These are phyloP conservation scores for Tricholoma hemisulphureum DNA, from an alignment of 768 basidiomycete species.

Conservation along the genomic window DNA sequence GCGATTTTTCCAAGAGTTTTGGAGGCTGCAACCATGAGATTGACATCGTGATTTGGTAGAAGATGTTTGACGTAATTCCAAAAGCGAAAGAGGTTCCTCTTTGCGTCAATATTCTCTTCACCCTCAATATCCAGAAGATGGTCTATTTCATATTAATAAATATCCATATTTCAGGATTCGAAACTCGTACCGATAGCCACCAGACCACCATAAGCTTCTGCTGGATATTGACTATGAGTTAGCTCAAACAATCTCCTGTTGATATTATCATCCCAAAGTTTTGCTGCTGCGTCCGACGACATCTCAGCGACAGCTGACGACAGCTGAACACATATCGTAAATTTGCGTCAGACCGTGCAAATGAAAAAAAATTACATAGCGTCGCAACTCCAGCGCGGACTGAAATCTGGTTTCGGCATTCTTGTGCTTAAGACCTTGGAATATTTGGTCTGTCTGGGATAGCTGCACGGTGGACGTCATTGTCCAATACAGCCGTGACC, in stretches of 20 bases:
- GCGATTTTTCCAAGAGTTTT: conserved; percentile 88
- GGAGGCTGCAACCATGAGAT: conserved; percentile 93
- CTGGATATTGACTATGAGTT: conserved; percentile 74
- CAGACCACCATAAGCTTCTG: conserved; percentile 84
- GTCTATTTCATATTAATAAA: conserved; percentile 38
- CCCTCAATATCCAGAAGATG: conserved; percentile 73
- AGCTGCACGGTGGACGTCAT: conserved; percentile 65
- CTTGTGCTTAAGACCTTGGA: conserved; percentile 62
- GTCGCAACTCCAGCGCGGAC: conserved; percentile 69
- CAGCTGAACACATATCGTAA: conserved; percentile 50
- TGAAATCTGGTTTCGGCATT: conserved; percentile 62
- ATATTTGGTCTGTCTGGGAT: conserved; percentile 64
- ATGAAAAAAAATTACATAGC: conserved; percentile 54
- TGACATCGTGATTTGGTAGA: conserved; percentile 87
- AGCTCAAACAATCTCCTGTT: conserved; percentile 78
- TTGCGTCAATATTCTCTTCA: conserved; percentile 80
- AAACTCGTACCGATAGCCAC: conserved; percentile 73
- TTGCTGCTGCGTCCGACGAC: conserved; percentile 75
- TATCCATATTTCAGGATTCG: neutral
- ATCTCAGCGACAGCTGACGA: conserved; percentile 72
- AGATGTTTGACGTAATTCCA: conserved; percentile 92
- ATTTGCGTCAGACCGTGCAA: conserved; percentile 4
- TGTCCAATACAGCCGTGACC: conserved; percentile 16
- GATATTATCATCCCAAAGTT: conserved; percentile 85
- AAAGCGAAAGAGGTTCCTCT: conserved; percentile 78